Evolutionary conservation across 2,329 filamentous ascomycete species (phyloP).

Genomic region (Thyridium curvatum): DNA sequence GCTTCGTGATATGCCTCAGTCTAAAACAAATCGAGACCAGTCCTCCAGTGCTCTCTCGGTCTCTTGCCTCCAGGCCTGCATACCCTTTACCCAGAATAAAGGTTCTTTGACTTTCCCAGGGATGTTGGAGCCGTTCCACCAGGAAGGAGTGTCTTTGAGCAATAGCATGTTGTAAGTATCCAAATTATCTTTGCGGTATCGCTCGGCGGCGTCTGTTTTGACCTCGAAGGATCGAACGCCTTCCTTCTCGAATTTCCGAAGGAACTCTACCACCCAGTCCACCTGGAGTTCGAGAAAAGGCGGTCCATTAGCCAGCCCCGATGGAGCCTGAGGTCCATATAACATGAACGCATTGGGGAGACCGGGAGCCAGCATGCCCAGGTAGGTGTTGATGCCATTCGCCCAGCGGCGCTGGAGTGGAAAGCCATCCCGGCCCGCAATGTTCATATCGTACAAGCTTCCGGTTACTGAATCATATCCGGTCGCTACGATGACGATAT

Average conservation of each 20-base stretch:
- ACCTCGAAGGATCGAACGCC: conserved; percentile 5
- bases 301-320: conserved; percentile 3
- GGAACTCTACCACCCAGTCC: conserved; percentile 6
- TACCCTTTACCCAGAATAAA: too few species aligned
- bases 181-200: conserved; percentile 2
- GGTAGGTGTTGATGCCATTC: conserved; percentile 18
- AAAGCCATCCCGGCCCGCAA: conserved; percentile 13
- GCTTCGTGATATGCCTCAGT: too few species aligned
- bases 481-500: conserved; percentile 23
- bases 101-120: conserved; percentile 10
- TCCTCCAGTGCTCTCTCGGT: too few species aligned
- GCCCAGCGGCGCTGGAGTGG: conserved; percentile 21
- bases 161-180: conserved; percentile 4
- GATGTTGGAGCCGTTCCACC: conserved; percentile 14
- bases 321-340: conserved; percentile 7
- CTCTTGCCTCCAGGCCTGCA: too few species aligned
- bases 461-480: conserved; percentile 29
- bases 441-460: conserved; percentile 10
- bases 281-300: conserved; percentile 7
- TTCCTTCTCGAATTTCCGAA: conserved; percentile 5
- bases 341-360: conserved; percentile 10
- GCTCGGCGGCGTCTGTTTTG: not conserved
- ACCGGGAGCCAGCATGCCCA: conserved; percentile 10
- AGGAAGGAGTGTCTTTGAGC: conserved; percentile 7
- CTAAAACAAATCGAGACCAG: too few species aligned